Conservation (phyloP, 108 stramenopile genomes). For the Cylindrotheca closterium region DNA sequence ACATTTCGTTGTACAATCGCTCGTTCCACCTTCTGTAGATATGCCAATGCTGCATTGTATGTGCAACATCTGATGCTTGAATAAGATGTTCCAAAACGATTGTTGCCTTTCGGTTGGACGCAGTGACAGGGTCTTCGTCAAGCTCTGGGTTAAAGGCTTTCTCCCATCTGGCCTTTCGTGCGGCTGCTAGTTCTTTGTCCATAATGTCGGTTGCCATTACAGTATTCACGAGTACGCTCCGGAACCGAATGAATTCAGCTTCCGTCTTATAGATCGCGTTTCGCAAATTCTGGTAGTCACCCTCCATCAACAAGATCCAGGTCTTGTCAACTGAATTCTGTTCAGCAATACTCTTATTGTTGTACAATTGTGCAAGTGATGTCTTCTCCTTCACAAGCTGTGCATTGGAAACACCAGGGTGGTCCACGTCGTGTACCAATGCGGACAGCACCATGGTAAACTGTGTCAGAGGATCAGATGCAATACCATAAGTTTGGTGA, state of each 20-base stretch:
- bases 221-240: conserved; percentile 18
- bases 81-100: conserved; percentile 22
- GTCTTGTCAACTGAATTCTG: conserved; percentile 47
- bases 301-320: conserved; percentile 36
- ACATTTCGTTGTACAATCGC: conserved; percentile 18
- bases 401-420: conserved; percentile 44
- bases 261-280: conserved; percentile 2
- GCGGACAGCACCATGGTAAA: conserved; percentile 17
- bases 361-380: conserved; percentile 41
- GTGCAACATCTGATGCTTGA: conserved; percentile 22
- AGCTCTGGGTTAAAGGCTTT: conserved; percentile 11
- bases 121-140: not conserved
- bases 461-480: conserved; percentile 14
- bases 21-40: conserved; percentile 20
- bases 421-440: conserved; percentile 17
- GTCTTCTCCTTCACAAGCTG: conserved; percentile 47
- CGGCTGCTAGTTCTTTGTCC: conserved; percentile 14
- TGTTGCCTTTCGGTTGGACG: conserved; percentile 19
- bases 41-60: conserved; percentile 30
- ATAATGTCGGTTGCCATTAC: conserved; percentile 27
- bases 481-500: conserved; percentile 12
- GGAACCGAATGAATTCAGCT: conserved; percentile 13
- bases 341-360: conserved; percentile 45
- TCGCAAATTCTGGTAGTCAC: conserved; percentile 23
- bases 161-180: conserved; percentile 23